Percentiles rank a stretch among this genome's conserved stretches.
These are phyloP conservation scores for Trichosporon ovoides DNA, from an alignment of 1,284 basidiomycete species.

Conservation along the genomic window DNA sequence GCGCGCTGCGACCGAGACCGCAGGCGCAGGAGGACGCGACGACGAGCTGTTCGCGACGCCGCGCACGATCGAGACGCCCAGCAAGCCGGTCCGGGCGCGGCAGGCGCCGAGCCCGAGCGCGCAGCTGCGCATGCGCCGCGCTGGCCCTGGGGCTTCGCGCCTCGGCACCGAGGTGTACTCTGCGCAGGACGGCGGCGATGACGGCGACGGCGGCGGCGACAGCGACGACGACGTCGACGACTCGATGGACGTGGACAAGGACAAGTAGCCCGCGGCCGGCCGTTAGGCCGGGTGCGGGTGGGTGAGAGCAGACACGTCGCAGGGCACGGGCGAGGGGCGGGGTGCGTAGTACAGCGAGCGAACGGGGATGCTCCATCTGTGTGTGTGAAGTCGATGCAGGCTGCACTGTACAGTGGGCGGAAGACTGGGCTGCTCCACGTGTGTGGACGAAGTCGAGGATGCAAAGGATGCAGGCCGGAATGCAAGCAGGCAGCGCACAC, in stretches of 20 bases:
- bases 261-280: background rate
- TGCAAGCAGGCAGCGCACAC: no score
- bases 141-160: slow-evolving; percentile 32
- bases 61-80: slow-evolving; percentile 13
- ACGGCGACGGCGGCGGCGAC: slow-evolving; percentile 20
- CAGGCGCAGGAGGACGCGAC: background rate
- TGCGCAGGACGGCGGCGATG: slow-evolving; percentile 26
- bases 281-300: no score
- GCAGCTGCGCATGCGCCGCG: slow-evolving; percentile 23
- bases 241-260: slow-evolving; percentile 38
- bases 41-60: background rate
- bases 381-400: no score
- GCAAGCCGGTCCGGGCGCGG: slow-evolving; percentile 11
- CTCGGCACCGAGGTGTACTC: slow-evolving; percentile 41
- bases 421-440: no score
- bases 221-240: slow-evolving; percentile 15
- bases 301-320: no score
- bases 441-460: no score
- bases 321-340: no score
- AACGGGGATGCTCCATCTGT: no score
- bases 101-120: slow-evolving; percentile 14
- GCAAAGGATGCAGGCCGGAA: no score
- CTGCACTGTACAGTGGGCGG: no score
- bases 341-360: no score
- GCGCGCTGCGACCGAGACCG: slow-evolving; percentile 15